Evolutionary conservation across 768 basidiomycete genomes (phyloP).

Genomic region (Trametes sanguinea): DNA sequence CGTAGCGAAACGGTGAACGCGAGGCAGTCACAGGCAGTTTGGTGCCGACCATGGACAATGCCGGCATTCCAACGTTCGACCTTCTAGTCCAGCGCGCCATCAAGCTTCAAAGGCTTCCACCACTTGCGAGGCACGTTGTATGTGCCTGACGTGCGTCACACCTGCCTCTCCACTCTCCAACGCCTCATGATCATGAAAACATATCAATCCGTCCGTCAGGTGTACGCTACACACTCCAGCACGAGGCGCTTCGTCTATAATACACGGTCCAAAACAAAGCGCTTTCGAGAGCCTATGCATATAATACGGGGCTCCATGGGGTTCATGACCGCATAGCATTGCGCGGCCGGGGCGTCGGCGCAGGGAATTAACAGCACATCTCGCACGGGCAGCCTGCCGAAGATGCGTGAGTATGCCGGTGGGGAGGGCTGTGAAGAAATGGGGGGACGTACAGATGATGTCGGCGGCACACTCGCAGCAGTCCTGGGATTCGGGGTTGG

Average conservation of each 20-base stretch:
- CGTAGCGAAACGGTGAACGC: no score
- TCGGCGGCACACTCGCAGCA: constrained; percentile 73
- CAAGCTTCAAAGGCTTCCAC: no score
- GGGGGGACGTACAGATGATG: constrained; percentile 60
- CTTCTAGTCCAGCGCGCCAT: no score
- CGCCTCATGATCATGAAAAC: background rate
- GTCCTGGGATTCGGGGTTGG: constrained; percentile 40
- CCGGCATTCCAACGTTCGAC: no score
- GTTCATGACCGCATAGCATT: background rate
- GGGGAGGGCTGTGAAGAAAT: background rate
- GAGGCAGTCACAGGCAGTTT: no score
- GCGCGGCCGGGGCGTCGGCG: background rate
- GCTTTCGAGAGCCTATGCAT: background rate
- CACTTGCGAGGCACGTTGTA: no score
- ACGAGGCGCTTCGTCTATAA: background rate
- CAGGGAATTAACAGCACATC: constrained; percentile 57
- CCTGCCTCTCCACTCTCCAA: background rate
- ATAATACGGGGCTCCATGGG: background rate
- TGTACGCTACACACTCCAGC: background rate
- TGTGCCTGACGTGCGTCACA: background rate
- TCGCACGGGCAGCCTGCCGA: constrained; percentile 71
- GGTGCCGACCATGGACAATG: no score
- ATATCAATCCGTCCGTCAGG: background rate
- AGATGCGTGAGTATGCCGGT: constrained; percentile 7
- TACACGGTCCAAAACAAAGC: background rate